Percentiles rank a stretch among this genome's conserved stretches.
Conservation (phyloP, 768 basidiomycete genomes). For the Phylloporus scabripes region DNA sequence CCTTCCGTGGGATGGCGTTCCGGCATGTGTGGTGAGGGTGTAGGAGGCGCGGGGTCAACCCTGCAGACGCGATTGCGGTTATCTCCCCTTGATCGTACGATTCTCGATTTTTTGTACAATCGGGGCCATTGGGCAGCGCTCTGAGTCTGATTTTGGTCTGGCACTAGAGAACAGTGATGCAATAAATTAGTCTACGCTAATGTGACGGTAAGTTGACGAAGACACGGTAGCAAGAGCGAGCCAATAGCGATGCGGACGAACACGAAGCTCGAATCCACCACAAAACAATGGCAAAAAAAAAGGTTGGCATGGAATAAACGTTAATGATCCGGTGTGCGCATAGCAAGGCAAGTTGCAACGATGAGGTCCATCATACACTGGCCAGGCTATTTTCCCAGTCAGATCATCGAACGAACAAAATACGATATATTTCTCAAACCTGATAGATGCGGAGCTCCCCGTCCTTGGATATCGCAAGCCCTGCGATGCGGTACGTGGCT, state of each 20-base stretch:
- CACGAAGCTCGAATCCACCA: not conserved
- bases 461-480: constrained; percentile 27
- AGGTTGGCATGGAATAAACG: not conserved
- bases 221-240: not conserved
- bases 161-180: not conserved
- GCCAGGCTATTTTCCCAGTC: constrained; percentile 14
- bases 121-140: not conserved
- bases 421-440: constrained; percentile 11
- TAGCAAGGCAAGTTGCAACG: constrained; percentile 29
- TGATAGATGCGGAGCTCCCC: constrained; percentile 28
- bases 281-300: not conserved
- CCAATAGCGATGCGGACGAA: not conserved
- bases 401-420: not conserved
- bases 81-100: not conserved
- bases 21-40: constrained; percentile 22
- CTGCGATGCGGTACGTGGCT: constrained; percentile 29
- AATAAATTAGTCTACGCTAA: not conserved
- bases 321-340: constrained; percentile 29
- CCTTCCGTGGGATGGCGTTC: constrained; percentile 19
- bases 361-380: constrained; percentile 26
- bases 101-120: not conserved
- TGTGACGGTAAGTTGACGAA: not conserved
- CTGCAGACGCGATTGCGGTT: not conserved
- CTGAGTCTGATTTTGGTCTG: not conserved
- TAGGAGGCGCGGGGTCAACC: not conserved